Percentiles rank a stretch among this genome's conserved stretches.
phyloP scores from a whole-genome alignment of 176 grass and related monocot species.

The Triticum timopheevii region DNA sequence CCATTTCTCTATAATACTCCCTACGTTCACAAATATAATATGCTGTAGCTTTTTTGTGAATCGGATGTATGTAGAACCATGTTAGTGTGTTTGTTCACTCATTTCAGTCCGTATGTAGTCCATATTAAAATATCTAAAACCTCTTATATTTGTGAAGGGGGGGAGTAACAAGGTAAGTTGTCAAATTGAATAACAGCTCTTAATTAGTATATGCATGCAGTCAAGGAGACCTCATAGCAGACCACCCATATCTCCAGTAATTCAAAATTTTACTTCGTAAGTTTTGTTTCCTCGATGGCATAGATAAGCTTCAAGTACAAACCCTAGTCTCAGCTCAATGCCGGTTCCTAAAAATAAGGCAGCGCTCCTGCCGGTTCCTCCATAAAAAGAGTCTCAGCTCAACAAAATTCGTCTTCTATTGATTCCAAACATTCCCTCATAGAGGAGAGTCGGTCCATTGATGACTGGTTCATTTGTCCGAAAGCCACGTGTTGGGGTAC shows the following conservation, averaged over 20 bases:
- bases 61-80: too few species aligned
- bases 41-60: too few species aligned
- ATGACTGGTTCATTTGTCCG: not conserved
- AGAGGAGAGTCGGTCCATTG: not conserved
- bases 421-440: not conserved
- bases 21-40: too few species aligned
- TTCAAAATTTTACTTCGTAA: constrained; percentile 14
- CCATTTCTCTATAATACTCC: not conserved
- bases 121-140: too few species aligned
- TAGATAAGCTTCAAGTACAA: constrained; percentile 4
- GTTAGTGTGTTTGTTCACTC: too few species aligned
- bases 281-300: not conserved
- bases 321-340: constrained; percentile 9
- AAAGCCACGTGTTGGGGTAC: not conserved
- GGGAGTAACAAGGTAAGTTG: not conserved
- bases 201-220: not conserved
- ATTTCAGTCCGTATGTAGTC: too few species aligned
- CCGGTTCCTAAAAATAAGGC: too few species aligned
- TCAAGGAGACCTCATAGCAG: not conserved
- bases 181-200: constrained; percentile 13
- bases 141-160: too few species aligned
- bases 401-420: not conserved
- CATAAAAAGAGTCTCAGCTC: not conserved
- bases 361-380: too few species aligned
- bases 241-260: constrained; percentile 3